Base-by-base conservation (phyloP, 129 eudicot species). In the Ambrosia trifida region DNA sequence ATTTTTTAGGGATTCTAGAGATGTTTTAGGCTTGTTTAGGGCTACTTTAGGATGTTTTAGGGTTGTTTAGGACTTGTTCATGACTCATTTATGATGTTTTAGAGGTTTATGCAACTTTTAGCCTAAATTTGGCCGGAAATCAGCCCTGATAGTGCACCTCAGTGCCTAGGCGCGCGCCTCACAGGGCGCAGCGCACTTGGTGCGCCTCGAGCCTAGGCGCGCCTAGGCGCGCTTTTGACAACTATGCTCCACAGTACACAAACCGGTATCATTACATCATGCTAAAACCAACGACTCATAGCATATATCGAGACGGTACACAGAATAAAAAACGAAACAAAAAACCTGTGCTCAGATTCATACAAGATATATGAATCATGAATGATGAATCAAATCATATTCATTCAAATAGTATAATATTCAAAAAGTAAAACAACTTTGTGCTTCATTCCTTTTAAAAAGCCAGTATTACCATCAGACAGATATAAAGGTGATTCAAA, bases 401-500 rank as follows among this genome's bases (percentile, higher is more conserved):
- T 57, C 18, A 33, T 46, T 49, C 40, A 49, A 35, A 49, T 33
- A 17, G 51, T 35, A 73, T 6, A 47, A 73, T 47, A 32, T 38
- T 33, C 13, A 18, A 19, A 11, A 36, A 35, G 16, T 17, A 11
- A 36, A 69, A 52, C 3, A 33, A 32, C 50, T 69, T 11, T 69
- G 28, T 4, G 20, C 74, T 17, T 31, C 17, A 17, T 30, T 47
- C 49, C 58, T 38, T 24, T 45, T 50, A 36, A 3, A 70, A 70
- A 53, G 9, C 64, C 35, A 17, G 28, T 24, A 24, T 24, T 24
- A 24, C 28, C 28, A 24, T 24, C 28, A 24, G 28, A 24, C 18
- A 60, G 59, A 32, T 59, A 24, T n/a, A 58, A 32, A 71, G 76
- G 38, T 70, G 66, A 56, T 54, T 24, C 57, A 31, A 53, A 24